These are phyloP conservation scores for Colletotrichum tofieldiae DNA, from an alignment of 2,329 filamentous ascomycete genomes.

Conservation along the genomic window DNA sequence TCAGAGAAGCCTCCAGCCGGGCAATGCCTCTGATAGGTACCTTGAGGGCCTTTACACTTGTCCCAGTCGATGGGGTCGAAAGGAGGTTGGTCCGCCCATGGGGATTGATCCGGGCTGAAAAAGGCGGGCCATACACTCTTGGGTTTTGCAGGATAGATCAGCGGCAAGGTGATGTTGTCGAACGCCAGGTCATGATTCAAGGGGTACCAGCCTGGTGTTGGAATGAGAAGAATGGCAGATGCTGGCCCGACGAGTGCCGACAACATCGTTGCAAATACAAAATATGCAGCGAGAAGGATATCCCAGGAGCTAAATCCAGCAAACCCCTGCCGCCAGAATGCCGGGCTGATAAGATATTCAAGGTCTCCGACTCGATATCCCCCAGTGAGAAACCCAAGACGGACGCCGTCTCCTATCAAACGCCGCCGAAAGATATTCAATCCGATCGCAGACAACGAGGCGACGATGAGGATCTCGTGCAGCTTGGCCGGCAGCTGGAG, in stretches of 20 bases:
- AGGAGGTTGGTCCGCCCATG: neutral
- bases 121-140: neutral
- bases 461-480: constrained; percentile 31
- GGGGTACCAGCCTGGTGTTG: constrained; percentile 21
- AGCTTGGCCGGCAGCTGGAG: constrained; percentile 35
- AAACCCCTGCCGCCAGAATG: constrained; percentile 20
- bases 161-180: neutral
- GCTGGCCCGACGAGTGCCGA: constrained; percentile 36
- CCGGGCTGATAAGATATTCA: constrained; percentile 21
- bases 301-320: constrained; percentile 1
- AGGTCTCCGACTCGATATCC: constrained; percentile 37
- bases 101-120: neutral
- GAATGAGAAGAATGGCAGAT: constrained; percentile 39
- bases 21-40: neutral
- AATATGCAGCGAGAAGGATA: neutral
- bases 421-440: constrained; percentile 19
- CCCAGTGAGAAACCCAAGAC: constrained; percentile 34
- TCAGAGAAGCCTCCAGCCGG: constrained; percentile 11
- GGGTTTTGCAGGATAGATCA: neutral
- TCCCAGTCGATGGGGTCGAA: neutral
- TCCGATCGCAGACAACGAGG: constrained; percentile 31
- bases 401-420: constrained; percentile 24
- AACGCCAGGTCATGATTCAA: neutral
- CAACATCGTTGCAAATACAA: constrained; percentile 28
- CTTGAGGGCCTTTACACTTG: neutral